A percentile compares a stretch with the other conserved stretches of the same genome.
These are phyloP conservation scores for Stipa capillata DNA, from an alignment of 176 grass and related monocot species.

Conservation along the genomic window DNA sequence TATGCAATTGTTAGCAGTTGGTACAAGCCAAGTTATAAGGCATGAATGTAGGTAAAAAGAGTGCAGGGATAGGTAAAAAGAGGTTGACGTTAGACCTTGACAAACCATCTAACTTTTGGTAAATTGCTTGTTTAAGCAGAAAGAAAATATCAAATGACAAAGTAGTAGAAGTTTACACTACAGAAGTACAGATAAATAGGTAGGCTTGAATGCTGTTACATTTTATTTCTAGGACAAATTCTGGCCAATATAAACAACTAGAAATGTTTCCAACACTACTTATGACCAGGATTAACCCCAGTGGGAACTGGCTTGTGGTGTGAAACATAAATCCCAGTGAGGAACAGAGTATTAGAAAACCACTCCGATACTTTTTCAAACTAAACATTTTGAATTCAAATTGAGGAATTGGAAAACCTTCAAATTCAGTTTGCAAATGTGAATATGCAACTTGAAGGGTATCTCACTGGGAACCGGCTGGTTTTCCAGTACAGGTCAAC, in stretches of 20 bases:
- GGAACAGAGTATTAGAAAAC: background rate
- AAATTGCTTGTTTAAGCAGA: background rate
- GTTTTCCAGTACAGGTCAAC: background rate
- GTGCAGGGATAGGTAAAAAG: background rate
- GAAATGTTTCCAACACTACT: background rate
- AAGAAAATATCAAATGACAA: background rate
- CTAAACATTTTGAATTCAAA: background rate
- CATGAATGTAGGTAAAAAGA: background rate
- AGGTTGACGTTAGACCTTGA: background rate
- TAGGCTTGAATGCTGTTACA: background rate
- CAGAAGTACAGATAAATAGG: too few relatives aligned
- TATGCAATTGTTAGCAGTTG: background rate
- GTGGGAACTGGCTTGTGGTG: background rate
- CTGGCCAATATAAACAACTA: background rate
- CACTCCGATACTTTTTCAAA: background rate
- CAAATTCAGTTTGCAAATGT: background rate
- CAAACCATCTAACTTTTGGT: background rate
- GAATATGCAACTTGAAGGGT: background rate
- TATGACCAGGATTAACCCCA: background rate
- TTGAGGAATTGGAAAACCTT: background rate
- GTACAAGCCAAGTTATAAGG: background rate
- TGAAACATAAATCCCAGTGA: background rate
- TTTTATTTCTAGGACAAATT: background rate
- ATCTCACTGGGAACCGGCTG: background rate
- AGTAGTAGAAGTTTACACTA: background rate